Percentiles rank a stretch among this genome's conserved stretches.
These are phyloP conservation scores for Immersiella caudata DNA, from an alignment of 495 filamentous ascomycete genomes.

Conservation along the genomic window DNA sequence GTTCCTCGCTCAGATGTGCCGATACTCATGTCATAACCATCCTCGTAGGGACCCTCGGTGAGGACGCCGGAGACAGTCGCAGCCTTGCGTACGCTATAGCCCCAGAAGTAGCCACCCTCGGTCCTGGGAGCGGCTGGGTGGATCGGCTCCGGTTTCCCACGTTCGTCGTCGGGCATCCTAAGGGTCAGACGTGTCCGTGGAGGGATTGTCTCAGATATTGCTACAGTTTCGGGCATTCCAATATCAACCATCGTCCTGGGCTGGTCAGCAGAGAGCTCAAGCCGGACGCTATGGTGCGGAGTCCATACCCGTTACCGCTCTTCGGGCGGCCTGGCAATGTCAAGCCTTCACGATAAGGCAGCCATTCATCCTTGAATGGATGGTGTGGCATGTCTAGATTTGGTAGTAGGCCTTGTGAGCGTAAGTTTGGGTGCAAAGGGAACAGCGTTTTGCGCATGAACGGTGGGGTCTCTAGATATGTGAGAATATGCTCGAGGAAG, in stretches of 20 bases:
- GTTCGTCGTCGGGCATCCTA: constrained; percentile 53
- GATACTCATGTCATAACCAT: constrained; percentile 69
- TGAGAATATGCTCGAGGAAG: constrained; percentile 71
- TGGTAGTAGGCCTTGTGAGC: constrained; percentile 63
- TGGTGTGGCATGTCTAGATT: constrained; percentile 80
- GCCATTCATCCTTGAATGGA: constrained; percentile 64
- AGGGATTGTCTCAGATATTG: constrained; percentile 57
- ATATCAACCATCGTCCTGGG: constrained; percentile 60
- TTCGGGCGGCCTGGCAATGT: constrained; percentile 45
- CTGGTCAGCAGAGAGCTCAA: constrained; percentile 11
- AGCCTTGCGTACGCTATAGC: constrained; percentile 64
- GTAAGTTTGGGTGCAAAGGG: constrained; percentile 69
- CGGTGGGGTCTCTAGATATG: constrained; percentile 75
- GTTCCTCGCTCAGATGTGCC: constrained; percentile 74
- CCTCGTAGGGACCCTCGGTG: constrained; percentile 63
- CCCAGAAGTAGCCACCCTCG: constrained; percentile 77
- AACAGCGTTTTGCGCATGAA: constrained; percentile 71
- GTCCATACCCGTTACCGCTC: constrained; percentile 41
- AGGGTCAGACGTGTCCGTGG: constrained; percentile 67
- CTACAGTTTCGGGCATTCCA: constrained; percentile 56
- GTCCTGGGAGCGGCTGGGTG: constrained; percentile 63
- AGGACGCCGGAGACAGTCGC: constrained; percentile 64
- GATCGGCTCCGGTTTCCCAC: constrained; percentile 55
- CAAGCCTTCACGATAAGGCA: constrained; percentile 72
- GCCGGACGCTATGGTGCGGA: neutral